phyloP scores from a whole-genome alignment of 176 grass and related monocot genomes.

The Coix lacrymajobi region DNA sequence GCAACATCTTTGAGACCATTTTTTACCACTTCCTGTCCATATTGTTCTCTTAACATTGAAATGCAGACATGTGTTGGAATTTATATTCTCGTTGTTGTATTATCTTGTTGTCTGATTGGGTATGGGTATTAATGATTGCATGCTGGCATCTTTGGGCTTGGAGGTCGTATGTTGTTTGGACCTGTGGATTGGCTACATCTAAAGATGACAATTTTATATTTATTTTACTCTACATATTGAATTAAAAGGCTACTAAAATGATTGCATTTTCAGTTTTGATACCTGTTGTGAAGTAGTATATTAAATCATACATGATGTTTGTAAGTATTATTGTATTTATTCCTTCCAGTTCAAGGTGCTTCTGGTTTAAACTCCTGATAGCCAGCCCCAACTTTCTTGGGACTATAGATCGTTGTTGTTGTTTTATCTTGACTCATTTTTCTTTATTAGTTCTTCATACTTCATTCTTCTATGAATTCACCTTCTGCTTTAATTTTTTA shows the following conservation, averaged over 20 bases:
- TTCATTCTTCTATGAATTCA: not conserved
- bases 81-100: constrained; percentile 4
- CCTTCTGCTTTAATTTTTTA: not conserved
- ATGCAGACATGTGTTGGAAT: not conserved
- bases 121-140: constrained; percentile 3
- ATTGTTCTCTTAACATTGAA: not conserved
- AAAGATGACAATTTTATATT: not conserved
- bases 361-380: not conserved
- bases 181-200: not conserved
- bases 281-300: not conserved
- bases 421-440: not conserved
- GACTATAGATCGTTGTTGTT: not conserved
- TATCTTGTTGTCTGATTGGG: constrained; percentile 12
- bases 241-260: not conserved
- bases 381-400: not conserved
- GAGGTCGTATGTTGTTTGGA: not conserved
- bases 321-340: not conserved
- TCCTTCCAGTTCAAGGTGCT: not conserved
- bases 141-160: not conserved
- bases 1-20: not conserved
- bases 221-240: constrained; percentile 6
- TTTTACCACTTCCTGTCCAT: not conserved
- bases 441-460: not conserved
- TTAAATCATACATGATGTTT: not conserved
- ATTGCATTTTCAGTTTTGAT: not conserved